Percentiles rank a stretch among this genome's conserved stretches.
phyloP scores from a whole-genome alignment of 768 basidiomycete genomes.

The Podaxis sp. region DNA sequence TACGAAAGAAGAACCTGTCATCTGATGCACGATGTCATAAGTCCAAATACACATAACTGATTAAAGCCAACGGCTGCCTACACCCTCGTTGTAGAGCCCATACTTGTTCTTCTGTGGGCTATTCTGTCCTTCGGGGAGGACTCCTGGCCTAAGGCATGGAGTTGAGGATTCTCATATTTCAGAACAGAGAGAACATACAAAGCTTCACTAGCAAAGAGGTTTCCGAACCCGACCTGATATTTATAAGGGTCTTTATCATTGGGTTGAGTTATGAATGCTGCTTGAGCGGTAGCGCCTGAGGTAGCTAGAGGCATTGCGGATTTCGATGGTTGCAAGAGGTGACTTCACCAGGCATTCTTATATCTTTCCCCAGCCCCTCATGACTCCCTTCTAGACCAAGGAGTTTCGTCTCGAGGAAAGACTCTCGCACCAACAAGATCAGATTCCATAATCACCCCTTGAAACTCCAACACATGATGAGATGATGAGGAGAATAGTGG shows the following conservation, averaged over 20 bases:
- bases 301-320: constrained; percentile 21
- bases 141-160: constrained; percentile 37
- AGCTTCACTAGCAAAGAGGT: constrained; percentile 51
- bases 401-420: constrained; percentile 3
- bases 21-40: constrained; percentile 26
- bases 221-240: constrained; percentile 58
- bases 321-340: not conserved
- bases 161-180: not conserved
- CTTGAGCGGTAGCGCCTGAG: constrained; percentile 35
- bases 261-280: constrained; percentile 31
- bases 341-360: not conserved
- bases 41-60: not conserved
- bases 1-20: constrained; percentile 58
- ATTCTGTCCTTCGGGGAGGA: constrained; percentile 56
- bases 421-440: constrained; percentile 1
- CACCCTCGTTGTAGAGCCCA: constrained; percentile 57
- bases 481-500: not conserved
- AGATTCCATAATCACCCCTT: not conserved
- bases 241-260: constrained; percentile 46
- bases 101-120: constrained; percentile 60
- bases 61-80: constrained; percentile 21
- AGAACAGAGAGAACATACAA: constrained; percentile 31
- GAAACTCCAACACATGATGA: not conserved
- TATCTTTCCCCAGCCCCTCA: not conserved
- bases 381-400: not conserved